A percentile compares a stretch with the other conserved stretches of the same genome.
Evolutionary conservation across 345 rosid genomes (phyloP).

Genomic region (Eutrema japonicum): DNA sequence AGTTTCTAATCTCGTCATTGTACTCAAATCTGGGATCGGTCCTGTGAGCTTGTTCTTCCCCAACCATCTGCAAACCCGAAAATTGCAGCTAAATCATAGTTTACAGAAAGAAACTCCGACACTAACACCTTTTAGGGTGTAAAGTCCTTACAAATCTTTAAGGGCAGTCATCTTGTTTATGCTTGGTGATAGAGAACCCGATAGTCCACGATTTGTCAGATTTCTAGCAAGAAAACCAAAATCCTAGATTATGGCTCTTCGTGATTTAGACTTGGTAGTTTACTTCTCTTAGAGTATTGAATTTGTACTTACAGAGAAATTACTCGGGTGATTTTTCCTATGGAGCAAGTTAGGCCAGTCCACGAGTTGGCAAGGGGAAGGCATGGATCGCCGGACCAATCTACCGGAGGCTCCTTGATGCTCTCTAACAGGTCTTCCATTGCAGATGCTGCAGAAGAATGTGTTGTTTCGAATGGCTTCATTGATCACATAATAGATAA

Average conservation of each 20-base stretch:
- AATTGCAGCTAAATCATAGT: conserved; percentile 36
- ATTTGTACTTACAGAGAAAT: conserved; percentile 62
- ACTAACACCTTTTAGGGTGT: neutral
- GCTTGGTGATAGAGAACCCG: conserved; percentile 60
- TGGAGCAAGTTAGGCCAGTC: conserved; percentile 86
- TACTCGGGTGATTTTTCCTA: conserved; percentile 56
- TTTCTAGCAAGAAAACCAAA: conserved; percentile 54
- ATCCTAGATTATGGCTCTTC: conserved; percentile 20
- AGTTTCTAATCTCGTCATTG: conserved; percentile 54
- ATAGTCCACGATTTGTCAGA: conserved; percentile 61
- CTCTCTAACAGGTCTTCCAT: conserved; percentile 67
- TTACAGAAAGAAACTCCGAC: conserved; percentile 17
- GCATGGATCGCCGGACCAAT: conserved; percentile 96
- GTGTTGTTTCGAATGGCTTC: conserved; percentile 27
- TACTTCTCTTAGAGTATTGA: conserved; percentile 18
- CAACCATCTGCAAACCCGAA: conserved; percentile 58
- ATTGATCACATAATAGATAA: conserved; percentile 6
- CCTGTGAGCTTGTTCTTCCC: conserved; percentile 76
- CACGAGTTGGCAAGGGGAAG: conserved; percentile 75
- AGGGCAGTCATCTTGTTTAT: conserved; percentile 66
- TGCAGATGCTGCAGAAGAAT: conserved; percentile 49
- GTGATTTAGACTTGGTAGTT: neutral
- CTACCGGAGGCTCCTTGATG: conserved; percentile 65
- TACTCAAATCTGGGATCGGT: conserved; percentile 63
- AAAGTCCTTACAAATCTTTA: conserved; percentile 62